Evolutionary conservation across 2,329 filamentous ascomycete species (phyloP), one percentile per base, ranked within the genome.

Genomic region (Cladosporium sp.): DNA sequence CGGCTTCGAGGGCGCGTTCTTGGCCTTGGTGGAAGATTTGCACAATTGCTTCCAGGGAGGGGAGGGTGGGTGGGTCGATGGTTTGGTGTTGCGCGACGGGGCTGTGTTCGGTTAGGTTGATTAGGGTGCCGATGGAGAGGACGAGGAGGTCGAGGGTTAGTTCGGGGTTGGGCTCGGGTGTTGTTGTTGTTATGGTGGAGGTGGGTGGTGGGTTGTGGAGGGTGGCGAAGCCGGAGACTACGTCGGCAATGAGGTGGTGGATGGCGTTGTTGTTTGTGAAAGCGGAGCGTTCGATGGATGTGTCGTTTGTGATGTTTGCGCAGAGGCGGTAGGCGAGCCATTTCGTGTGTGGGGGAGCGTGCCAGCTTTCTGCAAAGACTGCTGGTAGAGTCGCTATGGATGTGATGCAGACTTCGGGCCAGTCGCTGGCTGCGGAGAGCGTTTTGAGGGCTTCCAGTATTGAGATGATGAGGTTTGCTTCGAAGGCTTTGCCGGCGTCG

Each of bases 261-360:
- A 81, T 74, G 20, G 85, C 76, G 1, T 73, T 71, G 25, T 7
- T 38, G 59, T 33, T 72, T 63, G 85, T 78, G 59, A 95, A 89
- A 3, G 80, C 72, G 25, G 42, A 32, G 4, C 25, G 49, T 15
- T 39, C 27, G 19, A 39, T 9, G 13, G 33, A 18, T 13, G 87
- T 86, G 58, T 89, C 88, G 70, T 95, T 95, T 7, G 90, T 93
- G 43, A 91, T 77, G 60, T 95, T 95, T 55, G 95, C 78, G 30
- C 88, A 84, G 3, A 96, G 76, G 50, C 87, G 82, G 40, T 92
- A 72, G 22, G 81, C 69, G 15, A 82, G 67, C 47, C 65, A 65
- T 4, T 53, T 52, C 1, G 63, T 53, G 19, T 62, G 55, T 15
- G 53, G 54, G 12, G 45, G 45, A 4, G 54, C 20, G 15, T 33